A percentile compares a stretch with the other conserved stretches of the same genome.
These are phyloP conservation scores for Zasmidium cellare DNA, from an alignment of 2,329 filamentous ascomycete species.

Conservation along the genomic window DNA sequence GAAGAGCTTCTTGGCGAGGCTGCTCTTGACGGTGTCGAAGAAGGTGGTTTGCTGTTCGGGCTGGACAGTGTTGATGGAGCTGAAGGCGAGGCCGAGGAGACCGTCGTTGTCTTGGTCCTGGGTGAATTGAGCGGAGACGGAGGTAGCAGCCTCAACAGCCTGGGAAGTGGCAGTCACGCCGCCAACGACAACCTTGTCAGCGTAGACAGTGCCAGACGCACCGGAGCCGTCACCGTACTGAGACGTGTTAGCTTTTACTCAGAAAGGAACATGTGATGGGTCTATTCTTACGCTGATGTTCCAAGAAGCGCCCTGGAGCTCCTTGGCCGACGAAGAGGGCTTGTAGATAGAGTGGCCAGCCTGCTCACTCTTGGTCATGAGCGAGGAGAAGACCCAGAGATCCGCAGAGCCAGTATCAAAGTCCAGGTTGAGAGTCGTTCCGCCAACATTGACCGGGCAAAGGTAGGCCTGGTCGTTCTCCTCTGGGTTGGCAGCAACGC, in stretches of 20 bases:
- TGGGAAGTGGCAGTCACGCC: conserved; percentile 60
- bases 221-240: conserved; percentile 66
- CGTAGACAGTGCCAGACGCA: conserved; percentile 65
- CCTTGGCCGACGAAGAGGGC: conserved; percentile 46
- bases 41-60: conserved; percentile 56
- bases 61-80: conserved; percentile 58
- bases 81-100: conserved; percentile 62
- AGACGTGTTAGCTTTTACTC: not conserved
- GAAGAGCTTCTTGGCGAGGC: conserved; percentile 56
- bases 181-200: conserved; percentile 64
- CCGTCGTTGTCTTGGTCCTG: conserved; percentile 58
- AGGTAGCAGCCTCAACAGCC: conserved; percentile 64
- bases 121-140: conserved; percentile 56
- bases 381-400: conserved; percentile 68
- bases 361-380: conserved; percentile 53
- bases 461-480: conserved; percentile 43
- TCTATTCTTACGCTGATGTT: not conserved
- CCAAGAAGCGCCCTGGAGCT: conserved; percentile 22
- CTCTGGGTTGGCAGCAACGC: conserved; percentile 41
- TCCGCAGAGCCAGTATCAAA: conserved; percentile 71
- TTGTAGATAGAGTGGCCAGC: conserved; percentile 60
- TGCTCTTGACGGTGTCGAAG: conserved; percentile 58
- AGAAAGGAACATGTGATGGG: no score
- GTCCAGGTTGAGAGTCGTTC: conserved; percentile 64
- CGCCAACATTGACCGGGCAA: conserved; percentile 62